Evolutionary conservation across 108 stramenopile species (phyloP).

Genomic region (Stephanodiscus minutulus): DNA sequence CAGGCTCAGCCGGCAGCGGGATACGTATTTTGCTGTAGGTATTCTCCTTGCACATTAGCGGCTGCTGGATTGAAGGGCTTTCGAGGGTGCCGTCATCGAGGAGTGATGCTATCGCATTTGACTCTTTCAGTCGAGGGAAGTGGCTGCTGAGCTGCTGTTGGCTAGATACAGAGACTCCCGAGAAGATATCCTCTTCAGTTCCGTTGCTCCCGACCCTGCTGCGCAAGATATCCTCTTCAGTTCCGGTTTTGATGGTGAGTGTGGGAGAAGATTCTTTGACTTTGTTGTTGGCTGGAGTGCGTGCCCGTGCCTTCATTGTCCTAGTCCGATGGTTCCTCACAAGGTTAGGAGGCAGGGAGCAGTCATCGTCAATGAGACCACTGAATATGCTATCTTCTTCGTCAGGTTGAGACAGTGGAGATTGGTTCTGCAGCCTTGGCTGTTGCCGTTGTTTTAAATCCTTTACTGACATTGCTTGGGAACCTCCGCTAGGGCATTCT

Average conservation of each 20-base stretch:
- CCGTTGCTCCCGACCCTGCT: slow-evolving; percentile 1
- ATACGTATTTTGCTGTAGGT: background rate
- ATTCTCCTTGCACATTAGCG: background rate
- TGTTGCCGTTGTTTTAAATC: background rate
- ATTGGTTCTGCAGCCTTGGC: background rate
- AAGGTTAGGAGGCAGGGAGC: background rate
- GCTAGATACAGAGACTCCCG: slow-evolving; percentile 40
- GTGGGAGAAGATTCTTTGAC: background rate
- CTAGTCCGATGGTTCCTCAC: background rate
- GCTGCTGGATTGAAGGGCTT: slow-evolving; percentile 19
- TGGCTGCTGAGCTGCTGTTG: slow-evolving; percentile 16
- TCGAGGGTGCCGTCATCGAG: slow-evolving; percentile 29
- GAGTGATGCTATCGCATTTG: slow-evolving; percentile 39
- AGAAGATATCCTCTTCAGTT: slow-evolving; percentile 48
- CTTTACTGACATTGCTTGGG: background rate
- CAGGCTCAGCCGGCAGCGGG: background rate
- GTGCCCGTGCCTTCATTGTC: background rate
- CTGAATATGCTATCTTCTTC: slow-evolving; percentile 49
- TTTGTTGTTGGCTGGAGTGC: background rate
- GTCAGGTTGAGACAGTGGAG: background rate
- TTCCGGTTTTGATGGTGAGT: slow-evolving; percentile 2
- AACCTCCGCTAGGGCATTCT: background rate
- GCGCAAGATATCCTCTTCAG: slow-evolving; percentile 45
- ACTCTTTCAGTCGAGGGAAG: slow-evolving; percentile 22
- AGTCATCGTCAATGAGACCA: slow-evolving; percentile 15